A percentile compares a stretch with the other conserved stretches of the same genome.
These are phyloP conservation scores for Solanum habrochaites DNA, from an alignment of 257 asterid species.

Conservation along the genomic window DNA sequence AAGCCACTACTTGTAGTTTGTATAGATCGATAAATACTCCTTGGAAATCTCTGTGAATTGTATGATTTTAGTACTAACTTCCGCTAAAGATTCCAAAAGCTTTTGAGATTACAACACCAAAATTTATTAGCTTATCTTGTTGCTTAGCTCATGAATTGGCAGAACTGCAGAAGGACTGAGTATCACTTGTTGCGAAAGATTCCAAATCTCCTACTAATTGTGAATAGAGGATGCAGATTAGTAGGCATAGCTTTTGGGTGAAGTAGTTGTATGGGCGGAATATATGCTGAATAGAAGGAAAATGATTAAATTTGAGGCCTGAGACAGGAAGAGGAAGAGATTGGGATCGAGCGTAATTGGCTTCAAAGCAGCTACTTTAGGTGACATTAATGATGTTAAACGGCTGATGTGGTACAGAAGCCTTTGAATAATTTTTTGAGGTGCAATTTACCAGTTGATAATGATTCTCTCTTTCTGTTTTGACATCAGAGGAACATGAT, in stretches of 20 bases:
- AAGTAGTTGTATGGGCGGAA: slow-evolving; percentile 14
- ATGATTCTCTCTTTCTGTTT: no score
- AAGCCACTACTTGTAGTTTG: not conserved
- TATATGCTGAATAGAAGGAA: slow-evolving; percentile 25
- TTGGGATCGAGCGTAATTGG: slow-evolving; percentile 24
- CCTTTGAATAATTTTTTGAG: no score
- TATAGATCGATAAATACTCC: not conserved
- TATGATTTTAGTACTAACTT: not conserved
- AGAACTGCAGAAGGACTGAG: not conserved
- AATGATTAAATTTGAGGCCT: slow-evolving; percentile 19
- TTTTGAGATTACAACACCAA: not conserved
- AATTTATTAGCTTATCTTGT: not conserved
- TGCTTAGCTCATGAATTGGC: not conserved
- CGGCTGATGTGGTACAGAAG: no score
- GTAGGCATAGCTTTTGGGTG: not conserved
- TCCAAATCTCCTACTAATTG: not conserved
- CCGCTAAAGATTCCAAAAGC: not conserved
- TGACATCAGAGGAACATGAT: no score
- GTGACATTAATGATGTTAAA: slow-evolving; percentile 39
- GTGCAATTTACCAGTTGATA: no score
- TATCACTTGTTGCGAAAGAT: not conserved
- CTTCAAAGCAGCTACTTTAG: slow-evolving; percentile 42
- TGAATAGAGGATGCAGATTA: not conserved
- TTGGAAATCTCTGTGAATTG: not conserved
- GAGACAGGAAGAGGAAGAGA: slow-evolving; percentile 19